Evolutionary conservation across 1,284 basidiomycete species (phyloP), one percentile per base, ranked within the genome.

Genomic region (Tausonia pullulans): DNA sequence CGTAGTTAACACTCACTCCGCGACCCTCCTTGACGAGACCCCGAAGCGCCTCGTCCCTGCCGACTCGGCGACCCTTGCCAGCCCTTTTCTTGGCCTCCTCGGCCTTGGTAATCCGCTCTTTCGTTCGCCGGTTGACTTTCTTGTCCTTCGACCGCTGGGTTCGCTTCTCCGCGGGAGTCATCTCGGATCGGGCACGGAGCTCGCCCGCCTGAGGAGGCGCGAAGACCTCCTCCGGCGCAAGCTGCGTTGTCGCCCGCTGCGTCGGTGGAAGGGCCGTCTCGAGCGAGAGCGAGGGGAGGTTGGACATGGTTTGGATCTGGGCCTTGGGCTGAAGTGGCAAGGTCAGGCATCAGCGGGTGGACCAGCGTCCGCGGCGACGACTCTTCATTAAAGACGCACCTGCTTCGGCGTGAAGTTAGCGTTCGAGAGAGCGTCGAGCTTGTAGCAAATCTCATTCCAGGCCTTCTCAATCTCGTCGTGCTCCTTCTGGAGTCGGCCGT

Each of bases 321-420:
- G 88, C 87, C 74, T 94, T 97, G 43, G 95, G 93, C 88, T 94
- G 73, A 27, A 57, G 13, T 8, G 39, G 16, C 0, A 3, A 43
- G 5, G 56, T 48, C 45, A 49, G n/a, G n/a, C n/a, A 46, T 57
- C 43, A 62, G 39, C 8, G 1, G 8, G 54, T 13, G 40, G 7
- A 4, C 40, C 8, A 11, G 9, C 39, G 6, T 39, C 5, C 51
- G 58, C 27, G 50, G 46, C 58, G 43, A 60, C 48, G 27, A 40
- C 27, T 27, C 27, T 27, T 27, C 27, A 27, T 27, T 27, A 46
- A 51, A 4, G 52, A 69, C 85, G 68, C 69, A 92, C 92, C 73
- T 87, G 85, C 77, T 97, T 97, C 4, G 96, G 96, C 5, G 90
- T 89, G 75, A 93, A 98, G 77, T 98, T 91, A 3, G 94, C 87